Evolutionary conservation across 1,284 basidiomycete species (phyloP), one percentile per base, ranked within the genome.

Genomic region (Gomphus bonarii): DNA sequence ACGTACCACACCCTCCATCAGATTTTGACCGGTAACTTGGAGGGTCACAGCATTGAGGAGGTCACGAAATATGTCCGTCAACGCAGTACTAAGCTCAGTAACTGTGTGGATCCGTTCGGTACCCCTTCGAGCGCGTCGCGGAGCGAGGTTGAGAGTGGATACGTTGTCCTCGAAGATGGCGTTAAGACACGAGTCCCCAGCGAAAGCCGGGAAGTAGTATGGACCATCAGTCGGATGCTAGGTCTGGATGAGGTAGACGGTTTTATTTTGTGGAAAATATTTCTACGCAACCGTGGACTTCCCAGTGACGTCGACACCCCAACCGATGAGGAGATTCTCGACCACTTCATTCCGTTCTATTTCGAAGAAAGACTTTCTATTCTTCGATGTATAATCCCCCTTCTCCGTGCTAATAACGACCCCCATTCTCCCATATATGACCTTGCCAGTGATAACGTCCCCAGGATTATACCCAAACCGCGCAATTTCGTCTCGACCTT

Each of bases 331-430:
- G 81, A 85, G 61, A 73, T 91, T 44, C 67, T 89, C 11, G 76
- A 81, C 56, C 81, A 80, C 11, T 85, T 93, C 64, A 85, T 82
- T 1, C 80, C 82, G 14, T 93, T 91, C 73, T 91, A 88, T 68
- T 82, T 82, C 64, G 79, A 84, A 7, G 90, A 93, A 68, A 79
- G 85, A 18, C 76, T 92, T n/a, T 80, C 75, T 65, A 65, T 79
- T 46, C 72, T 84, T 28, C 84, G 87, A 51, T 71, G 76, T 40
- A 73, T 86, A 60, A 79, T 82, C 12, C 81, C 85, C 1, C 74
- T 87, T 16, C 73, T 81, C 49, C 78, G 81, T 55, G 84, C 86
- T 7, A 75, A 80, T 38, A 81, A 82, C 58, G 67, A 82, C 60
- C 60, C 73, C 1, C 68, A 72, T 1, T 78, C 86, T 60, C 74